Evolutionary conservation across 768 basidiomycete genomes (phyloP).

Genomic region (Lactarius vividus): DNA sequence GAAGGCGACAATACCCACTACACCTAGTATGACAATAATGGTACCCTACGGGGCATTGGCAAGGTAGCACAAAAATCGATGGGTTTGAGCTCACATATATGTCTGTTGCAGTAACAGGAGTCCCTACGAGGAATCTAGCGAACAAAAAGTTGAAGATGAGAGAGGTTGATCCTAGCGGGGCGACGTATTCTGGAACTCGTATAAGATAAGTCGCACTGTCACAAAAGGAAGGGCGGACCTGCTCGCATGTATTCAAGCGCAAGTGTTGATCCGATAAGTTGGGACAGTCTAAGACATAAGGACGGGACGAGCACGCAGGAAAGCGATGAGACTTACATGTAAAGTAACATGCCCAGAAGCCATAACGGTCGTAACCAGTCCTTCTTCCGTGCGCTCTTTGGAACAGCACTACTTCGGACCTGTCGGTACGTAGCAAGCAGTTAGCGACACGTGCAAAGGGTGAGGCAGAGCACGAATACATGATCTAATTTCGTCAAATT

Average conservation of each 20-base stretch:
- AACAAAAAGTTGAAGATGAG: slow-evolving; percentile 97
- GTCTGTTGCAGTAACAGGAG: slow-evolving; percentile 79
- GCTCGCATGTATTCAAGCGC: slow-evolving; percentile 88
- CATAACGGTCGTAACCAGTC: slow-evolving; percentile 87
- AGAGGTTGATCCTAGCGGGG: slow-evolving; percentile 89
- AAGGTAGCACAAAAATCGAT: neutral
- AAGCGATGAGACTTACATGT: slow-evolving; percentile 60
- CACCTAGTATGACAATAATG: slow-evolving; percentile 75
- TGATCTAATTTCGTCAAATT: slow-evolving; percentile 95
- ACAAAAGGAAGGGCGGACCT: slow-evolving; percentile 41
- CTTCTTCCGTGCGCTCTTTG: slow-evolving; percentile 66
- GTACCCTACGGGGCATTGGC: slow-evolving; percentile 56
- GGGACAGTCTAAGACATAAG: slow-evolving; percentile 56
- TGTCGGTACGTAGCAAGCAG: slow-evolving; percentile 31
- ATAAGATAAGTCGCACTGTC: slow-evolving; percentile 21
- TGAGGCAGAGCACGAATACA: slow-evolving; percentile 34
- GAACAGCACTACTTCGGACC: slow-evolving; percentile 73
- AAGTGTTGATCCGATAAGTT: slow-evolving; percentile 83
- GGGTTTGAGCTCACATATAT: slow-evolving; percentile 58
- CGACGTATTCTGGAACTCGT: slow-evolving; percentile 76
- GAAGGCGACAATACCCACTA: slow-evolving; percentile 85
- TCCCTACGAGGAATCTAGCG: slow-evolving; percentile 84
- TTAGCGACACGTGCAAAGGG: neutral
- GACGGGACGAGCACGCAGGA: slow-evolving; percentile 3
- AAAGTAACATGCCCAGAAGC: slow-evolving; percentile 90